phyloP scores from a whole-genome alignment of 1,139 yeast genomes.

The Yamadazyma dushanensis region DNA sequence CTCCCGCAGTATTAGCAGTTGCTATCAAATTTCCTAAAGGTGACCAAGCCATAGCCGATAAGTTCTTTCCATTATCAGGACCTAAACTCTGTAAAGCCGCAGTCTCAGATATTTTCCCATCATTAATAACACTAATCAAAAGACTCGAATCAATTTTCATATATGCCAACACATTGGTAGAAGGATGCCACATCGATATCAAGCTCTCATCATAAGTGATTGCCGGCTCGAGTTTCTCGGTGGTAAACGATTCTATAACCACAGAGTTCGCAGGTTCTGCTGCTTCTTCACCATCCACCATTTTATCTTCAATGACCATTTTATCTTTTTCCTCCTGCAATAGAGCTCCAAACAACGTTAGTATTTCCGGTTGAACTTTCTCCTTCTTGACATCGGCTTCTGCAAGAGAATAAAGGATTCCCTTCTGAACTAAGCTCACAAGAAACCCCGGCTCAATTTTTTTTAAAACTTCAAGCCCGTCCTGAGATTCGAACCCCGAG shows the following conservation, averaged over 20 bases:
- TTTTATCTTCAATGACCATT: slow-evolving; percentile 3
- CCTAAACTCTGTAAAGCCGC: slow-evolving; percentile 38
- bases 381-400: slow-evolving; percentile 25
- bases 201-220: slow-evolving; percentile 30
- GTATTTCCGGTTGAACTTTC: slow-evolving; percentile 18
- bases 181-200: slow-evolving; percentile 43
- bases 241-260: slow-evolving; percentile 18
- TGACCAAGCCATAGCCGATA: slow-evolving; percentile 60
- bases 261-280: too few relatives aligned
- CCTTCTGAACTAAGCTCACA: slow-evolving; percentile 81
- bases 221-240: slow-evolving; percentile 23
- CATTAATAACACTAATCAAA: slow-evolving; percentile 34
- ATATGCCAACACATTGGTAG: slow-evolving; percentile 37
- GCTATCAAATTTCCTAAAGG: slow-evolving; percentile 57
- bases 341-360: slow-evolving; percentile 33
- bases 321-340: slow-evolving; percentile 22
- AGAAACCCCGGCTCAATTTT: slow-evolving; percentile 64
- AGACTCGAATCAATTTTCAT: slow-evolving; percentile 38
- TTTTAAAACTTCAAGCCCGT: slow-evolving; percentile 50
- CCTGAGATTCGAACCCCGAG: slow-evolving; percentile 51
- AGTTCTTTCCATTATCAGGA: slow-evolving; percentile 18
- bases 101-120: slow-evolving; percentile 31
- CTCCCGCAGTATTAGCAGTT: slow-evolving; percentile 64
- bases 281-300: slow-evolving; percentile 7
- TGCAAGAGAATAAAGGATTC: slow-evolving; percentile 61